Base-by-base conservation (phyloP, 2,329 filamentous ascomycete genomes). In the Colletotrichum lindemuthianum region DNA sequence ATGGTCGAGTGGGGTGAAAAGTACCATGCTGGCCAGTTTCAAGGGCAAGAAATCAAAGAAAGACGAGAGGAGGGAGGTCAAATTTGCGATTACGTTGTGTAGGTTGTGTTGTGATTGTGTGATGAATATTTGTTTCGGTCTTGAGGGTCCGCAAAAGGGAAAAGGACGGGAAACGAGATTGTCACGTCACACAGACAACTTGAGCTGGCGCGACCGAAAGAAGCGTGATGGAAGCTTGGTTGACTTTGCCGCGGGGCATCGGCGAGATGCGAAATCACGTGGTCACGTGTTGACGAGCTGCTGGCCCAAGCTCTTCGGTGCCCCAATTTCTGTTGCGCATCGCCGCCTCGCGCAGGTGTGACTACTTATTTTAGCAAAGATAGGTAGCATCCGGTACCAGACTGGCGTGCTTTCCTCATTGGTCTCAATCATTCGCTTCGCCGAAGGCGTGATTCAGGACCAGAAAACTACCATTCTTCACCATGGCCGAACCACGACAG, bases 241-340 rank as follows among this genome's bases (percentile, higher is more conserved):
- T 24, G 24, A 24, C 24, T 24, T 24, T 24, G 24, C 24, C 40
- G 65, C 44, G 55, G 64, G 64, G 64, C 45, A 24, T 24, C 24
- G 24, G 24, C 24, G 24, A 13, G 47, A 60, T 73, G 68, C 72
- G 73, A 65, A 48, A 51, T 72, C 74, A 76, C 71, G 70, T 76
- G 74, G 69, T 1, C 15, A 12, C 64, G 49, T 52, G 63, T 63
- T n/a, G 24, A 44, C 13, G 10, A 44, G 12, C 8, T 12, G n/a
- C 32, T 37, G 59, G 59, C 55, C 61, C 58, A 56, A 65, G 61
- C 61, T 65, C 41, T 52, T 37, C 24, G 15, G 33, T 40, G 16
- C 39, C 41, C 47, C 56, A 32, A 36, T 52, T 51, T 51, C 44
- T 58, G 36, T 41, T 50, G 44, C 45, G 44, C 37, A 7, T 6